Percentiles rank a stretch among this genome's conserved stretches.
phyloP scores from a whole-genome alignment of 257 asterid genomes.

The Cruciata laevipes region DNA sequence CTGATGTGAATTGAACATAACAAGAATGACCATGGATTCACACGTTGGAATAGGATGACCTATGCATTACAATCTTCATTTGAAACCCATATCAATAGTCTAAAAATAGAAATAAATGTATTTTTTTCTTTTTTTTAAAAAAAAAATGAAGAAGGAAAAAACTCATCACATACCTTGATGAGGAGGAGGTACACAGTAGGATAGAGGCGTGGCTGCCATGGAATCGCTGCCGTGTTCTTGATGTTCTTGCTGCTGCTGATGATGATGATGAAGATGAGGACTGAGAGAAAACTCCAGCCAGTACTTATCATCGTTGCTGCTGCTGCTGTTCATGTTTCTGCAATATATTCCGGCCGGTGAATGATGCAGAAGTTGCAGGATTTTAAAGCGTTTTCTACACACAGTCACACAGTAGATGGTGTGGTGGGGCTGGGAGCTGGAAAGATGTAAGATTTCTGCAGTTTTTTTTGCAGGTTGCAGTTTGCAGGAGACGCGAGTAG shows the following conservation, averaged over 20 bases:
- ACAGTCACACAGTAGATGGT: neutral
- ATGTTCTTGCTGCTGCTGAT: neutral
- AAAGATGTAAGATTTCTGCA: slow-evolving; percentile 23
- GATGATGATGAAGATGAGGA: slow-evolving; percentile 3
- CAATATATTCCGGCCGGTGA: neutral
- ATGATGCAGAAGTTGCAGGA: neutral
- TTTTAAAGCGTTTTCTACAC: neutral
- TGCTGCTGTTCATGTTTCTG: neutral
- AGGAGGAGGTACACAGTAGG: slow-evolving; percentile 18
- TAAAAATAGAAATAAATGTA: neutral
- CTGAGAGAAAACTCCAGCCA: slow-evolving; percentile 77
- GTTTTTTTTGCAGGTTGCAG: slow-evolving; percentile 3
- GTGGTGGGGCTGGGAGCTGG: slow-evolving; percentile 44
- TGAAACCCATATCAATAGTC: neutral
- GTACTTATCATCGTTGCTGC: slow-evolving; percentile 35
- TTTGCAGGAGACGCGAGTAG: neutral
- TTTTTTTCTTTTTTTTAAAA: too few species aligned
- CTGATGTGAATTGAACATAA: neutral
- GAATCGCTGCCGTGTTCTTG: slow-evolving; percentile 8
- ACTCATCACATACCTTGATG: slow-evolving; percentile 13
- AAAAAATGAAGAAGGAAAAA: too few species aligned
- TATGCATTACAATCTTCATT: neutral
- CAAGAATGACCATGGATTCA: too few species aligned
- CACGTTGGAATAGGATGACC: too few species aligned
- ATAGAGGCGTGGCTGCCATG: slow-evolving; percentile 30